phyloP scores from a whole-genome alignment of 495 filamentous ascomycete genomes.

The Lepraria neglecta region DNA sequence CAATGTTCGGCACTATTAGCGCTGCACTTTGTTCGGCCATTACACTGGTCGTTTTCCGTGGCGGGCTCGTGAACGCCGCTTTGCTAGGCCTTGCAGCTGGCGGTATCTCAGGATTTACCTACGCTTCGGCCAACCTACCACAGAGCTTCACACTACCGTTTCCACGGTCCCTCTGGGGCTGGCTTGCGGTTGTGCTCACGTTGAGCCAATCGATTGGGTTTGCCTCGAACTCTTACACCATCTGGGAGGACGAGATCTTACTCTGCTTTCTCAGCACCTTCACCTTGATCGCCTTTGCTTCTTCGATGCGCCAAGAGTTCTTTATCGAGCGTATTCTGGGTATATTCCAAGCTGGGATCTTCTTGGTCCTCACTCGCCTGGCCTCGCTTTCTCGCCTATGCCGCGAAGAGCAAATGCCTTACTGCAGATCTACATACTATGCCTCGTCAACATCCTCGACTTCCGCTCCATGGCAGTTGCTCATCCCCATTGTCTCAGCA shows the following conservation, averaged over 20 bases:
- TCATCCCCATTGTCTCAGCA: constrained; percentile 68
- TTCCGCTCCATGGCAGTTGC: constrained; percentile 84
- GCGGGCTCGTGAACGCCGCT: constrained; percentile 31
- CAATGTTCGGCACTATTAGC: constrained; percentile 35
- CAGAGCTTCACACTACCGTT: constrained; percentile 47
- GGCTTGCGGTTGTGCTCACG: constrained; percentile 75
- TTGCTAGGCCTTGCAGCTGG: constrained; percentile 51
- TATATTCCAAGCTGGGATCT: constrained; percentile 75
- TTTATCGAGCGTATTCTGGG: constrained; percentile 61
- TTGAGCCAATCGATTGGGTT: constrained; percentile 80
- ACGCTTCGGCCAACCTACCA: constrained; percentile 47
- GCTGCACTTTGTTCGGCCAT: constrained; percentile 37
- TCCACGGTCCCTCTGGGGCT: constrained; percentile 81
- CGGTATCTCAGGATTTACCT: constrained; percentile 55
- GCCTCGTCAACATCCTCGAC: constrained; percentile 85
- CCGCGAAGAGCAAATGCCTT: constrained; percentile 97
- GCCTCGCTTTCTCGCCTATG: constrained; percentile 89
- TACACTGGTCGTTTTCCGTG: constrained; percentile 31
- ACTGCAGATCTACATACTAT: constrained; percentile 93
- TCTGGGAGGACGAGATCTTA: constrained; percentile 97
- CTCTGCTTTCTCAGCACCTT: constrained; percentile 87
- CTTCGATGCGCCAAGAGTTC: constrained; percentile 63
- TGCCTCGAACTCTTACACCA: constrained; percentile 95
- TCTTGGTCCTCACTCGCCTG: constrained; percentile 71
- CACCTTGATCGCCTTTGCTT: constrained; percentile 62